These are phyloP conservation scores for Erodium texanum DNA, from an alignment of 441 rosid species.

Conservation along the genomic window DNA sequence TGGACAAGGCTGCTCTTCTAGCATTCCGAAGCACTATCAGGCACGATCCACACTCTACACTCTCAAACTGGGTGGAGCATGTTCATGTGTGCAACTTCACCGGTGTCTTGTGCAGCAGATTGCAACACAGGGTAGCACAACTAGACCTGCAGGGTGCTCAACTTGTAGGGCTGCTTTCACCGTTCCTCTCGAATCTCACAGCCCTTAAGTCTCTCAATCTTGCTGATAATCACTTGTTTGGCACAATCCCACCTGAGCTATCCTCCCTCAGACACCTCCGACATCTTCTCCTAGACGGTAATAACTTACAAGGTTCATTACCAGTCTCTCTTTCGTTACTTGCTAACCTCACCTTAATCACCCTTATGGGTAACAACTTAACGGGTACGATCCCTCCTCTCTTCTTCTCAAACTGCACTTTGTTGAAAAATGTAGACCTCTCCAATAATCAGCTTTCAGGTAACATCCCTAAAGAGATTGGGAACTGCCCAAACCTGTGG, in stretches of 20 bases:
- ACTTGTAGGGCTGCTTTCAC: slow-evolving; percentile 24
- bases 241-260: slow-evolving; percentile 24
- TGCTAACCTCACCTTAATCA: slow-evolving; percentile 21
- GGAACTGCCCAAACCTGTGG: slow-evolving; percentile 29
- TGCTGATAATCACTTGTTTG: slow-evolving; percentile 20
- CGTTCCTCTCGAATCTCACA: slow-evolving; percentile 27
- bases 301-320: slow-evolving; percentile 25
- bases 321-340: slow-evolving; percentile 28
- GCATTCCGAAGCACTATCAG: slow-evolving; percentile 25
- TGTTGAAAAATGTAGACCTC: slow-evolving; percentile 30
- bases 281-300: slow-evolving; percentile 11
- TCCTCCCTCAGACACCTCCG: slow-evolving; percentile 25
- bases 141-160: slow-evolving; percentile 15
- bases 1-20: slow-evolving; percentile 32
- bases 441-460: slow-evolving; percentile 33
- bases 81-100: slow-evolving; percentile 30
- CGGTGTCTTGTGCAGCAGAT: slow-evolving; percentile 22
- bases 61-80: slow-evolving; percentile 23
- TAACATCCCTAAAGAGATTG: slow-evolving; percentile 30
- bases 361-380: slow-evolving; percentile 22
- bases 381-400: slow-evolving; percentile 34
- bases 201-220: slow-evolving; percentile 23
- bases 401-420: slow-evolving; percentile 41
- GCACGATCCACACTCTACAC: slow-evolving; percentile 19
- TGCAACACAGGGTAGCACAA: slow-evolving; percentile 19